phyloP scores from a whole-genome alignment of 2,329 filamentous ascomycete genomes.

The Colletotrichum costaricense region DNA sequence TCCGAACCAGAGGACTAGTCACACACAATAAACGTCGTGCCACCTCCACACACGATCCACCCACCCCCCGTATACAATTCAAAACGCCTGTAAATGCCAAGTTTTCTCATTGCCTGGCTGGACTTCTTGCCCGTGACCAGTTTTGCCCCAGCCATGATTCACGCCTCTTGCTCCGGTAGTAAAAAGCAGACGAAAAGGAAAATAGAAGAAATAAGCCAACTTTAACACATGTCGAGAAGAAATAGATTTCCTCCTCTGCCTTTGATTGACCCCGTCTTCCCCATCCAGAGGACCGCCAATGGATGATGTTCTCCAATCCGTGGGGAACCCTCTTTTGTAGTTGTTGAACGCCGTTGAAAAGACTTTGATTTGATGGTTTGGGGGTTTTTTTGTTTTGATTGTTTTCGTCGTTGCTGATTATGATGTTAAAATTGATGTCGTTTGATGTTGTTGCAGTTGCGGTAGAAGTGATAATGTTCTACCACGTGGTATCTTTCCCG shows the following conservation, averaged over 20 bases:
- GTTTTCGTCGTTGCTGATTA: conserved; percentile 31
- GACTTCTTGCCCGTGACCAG: conserved; percentile 23
- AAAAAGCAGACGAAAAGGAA: not conserved
- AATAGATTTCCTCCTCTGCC: not conserved
- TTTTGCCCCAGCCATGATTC: conserved; percentile 27
- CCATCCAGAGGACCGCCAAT: not conserved
- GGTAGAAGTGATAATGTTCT: conserved; percentile 8
- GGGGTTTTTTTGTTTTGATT: not conserved
- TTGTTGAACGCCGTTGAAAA: conserved; percentile 19
- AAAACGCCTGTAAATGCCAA: conserved; percentile 36
- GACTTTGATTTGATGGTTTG: not conserved
- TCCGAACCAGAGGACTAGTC: not conserved
- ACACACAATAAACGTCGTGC: not conserved
- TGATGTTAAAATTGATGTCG: conserved; percentile 2
- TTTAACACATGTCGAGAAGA: conserved; percentile 19
- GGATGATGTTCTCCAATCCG: conserved; percentile 1
- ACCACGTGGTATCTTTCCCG: conserved; percentile 30
- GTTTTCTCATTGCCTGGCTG: conserved; percentile 28
- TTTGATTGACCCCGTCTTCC: not conserved
- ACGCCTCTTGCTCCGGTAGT: conserved; percentile 28
- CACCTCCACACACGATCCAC: not conserved
- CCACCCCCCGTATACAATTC: not conserved
- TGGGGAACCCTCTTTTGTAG: not conserved
- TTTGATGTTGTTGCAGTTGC: conserved; percentile 21
- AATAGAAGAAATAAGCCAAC: not conserved